phyloP scores from a whole-genome alignment of 768 basidiomycete genomes.

The Phlebiopsis flavidoalba region DNA sequence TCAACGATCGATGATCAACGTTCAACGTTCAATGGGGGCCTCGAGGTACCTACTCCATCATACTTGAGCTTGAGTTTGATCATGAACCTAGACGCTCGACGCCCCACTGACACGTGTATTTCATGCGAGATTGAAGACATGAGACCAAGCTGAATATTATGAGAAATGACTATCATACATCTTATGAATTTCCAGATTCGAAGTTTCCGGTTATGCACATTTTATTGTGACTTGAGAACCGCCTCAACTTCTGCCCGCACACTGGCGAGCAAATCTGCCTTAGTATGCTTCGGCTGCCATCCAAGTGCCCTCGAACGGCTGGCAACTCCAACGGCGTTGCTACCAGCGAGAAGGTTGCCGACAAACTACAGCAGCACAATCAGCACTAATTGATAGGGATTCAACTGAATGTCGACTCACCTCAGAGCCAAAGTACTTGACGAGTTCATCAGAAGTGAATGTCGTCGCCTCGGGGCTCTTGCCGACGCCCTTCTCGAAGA shows the following conservation, averaged over 20 bases:
- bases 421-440: slow-evolving; percentile 36
- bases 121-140: too few relatives aligned
- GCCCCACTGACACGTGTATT: too few relatives aligned
- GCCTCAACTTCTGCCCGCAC: slow-evolving; percentile 35
- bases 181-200: too few relatives aligned
- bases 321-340: background rate
- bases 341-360: background rate
- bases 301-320: slow-evolving; percentile 34
- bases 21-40: too few relatives aligned
- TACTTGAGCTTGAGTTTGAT: too few relatives aligned
- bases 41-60: too few relatives aligned
- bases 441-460: background rate
- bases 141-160: too few relatives aligned
- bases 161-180: too few relatives aligned
- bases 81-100: too few relatives aligned
- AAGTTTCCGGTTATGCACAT: too few relatives aligned
- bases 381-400: background rate
- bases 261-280: slow-evolving; percentile 36
- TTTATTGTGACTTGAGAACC: slow-evolving; percentile 9
- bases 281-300: slow-evolving; percentile 40
- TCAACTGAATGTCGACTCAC: slow-evolving; percentile 21
- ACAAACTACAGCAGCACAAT: slow-evolving; percentile 4
- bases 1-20: too few relatives aligned
- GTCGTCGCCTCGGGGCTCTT: slow-evolving; percentile 32
- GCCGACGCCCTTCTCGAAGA: slow-evolving; percentile 22